Evolutionary conservation across 805 yeast genomes (phyloP), one percentile per base, ranked within the genome.

Genomic region (Suhomyces tanzawaensis): DNA sequence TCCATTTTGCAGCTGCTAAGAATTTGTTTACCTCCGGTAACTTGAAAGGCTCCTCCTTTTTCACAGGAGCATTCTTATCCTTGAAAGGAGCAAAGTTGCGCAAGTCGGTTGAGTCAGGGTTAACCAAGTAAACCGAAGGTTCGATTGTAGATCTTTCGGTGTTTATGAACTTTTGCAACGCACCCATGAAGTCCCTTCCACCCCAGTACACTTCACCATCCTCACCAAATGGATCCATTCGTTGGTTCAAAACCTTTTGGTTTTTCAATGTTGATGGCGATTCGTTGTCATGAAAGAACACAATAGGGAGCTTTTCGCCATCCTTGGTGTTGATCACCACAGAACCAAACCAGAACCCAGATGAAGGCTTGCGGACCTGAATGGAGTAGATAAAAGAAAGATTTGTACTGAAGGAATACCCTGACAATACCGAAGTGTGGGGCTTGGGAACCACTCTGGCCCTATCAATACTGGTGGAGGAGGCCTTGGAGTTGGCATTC

Each of bases 271-370:
- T 87, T 28, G 91, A 83, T 5, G 86, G 82, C 23, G 83, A 77
- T 49, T 85, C 90, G 39, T 85, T 84, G 55, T 93, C 99, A 60
- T 93, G 99, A 67, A 93, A 90, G 59, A 90, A 93, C 28, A 93
- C 53, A 4, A 89, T 82, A 0, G 98, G 98, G 13, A 88, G 62
- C 30, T 80, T 77, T 39, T 78, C 83, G 7, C 78, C 78, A 65
- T 77, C 65, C 46, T 76, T 76, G 1, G 91, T 77, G 58, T 87
- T 82, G 19, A 93, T 60, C 2, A 88, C 67, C 12, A 91, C 65
- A 0, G 96, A 85, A 0, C 99, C 99, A 62, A 76, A 79, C 96
- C 97, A 91, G 79, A 89, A 81, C 2, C 90, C 95, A 12, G 79
- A 66, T 2, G 89, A 80, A 4, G 96, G 97, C 2, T 82, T 82